phyloP scores from a whole-genome alignment of 306 rosid genomes.

The Senna tora region DNA sequence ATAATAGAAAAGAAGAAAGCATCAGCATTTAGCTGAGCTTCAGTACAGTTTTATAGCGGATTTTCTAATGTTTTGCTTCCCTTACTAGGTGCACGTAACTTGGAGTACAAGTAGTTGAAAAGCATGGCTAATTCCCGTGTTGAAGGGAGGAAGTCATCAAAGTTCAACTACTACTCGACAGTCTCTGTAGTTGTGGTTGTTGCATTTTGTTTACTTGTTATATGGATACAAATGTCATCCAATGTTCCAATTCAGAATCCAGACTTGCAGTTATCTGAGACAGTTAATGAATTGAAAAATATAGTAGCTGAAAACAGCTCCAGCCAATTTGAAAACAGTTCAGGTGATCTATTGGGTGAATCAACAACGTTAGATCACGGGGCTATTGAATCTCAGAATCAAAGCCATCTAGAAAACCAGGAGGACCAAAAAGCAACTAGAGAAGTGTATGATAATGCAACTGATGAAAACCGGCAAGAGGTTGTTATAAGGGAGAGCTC shows the following conservation, averaged over 20 bases:
- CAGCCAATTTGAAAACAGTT: constrained; percentile 48
- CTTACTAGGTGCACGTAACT: constrained; percentile 43
- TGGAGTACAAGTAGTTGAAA: constrained; percentile 28
- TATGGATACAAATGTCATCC: constrained; percentile 78
- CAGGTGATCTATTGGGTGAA: constrained; percentile 47
- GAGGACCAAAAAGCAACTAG: constrained; percentile 38
- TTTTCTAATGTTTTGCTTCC: constrained; percentile 39
- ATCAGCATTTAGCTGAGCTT: constrained; percentile 4
- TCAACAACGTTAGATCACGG: constrained; percentile 42
- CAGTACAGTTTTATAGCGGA: constrained; percentile 1
- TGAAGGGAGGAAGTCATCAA: constrained; percentile 65
- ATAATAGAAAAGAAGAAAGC: constrained; percentile 1
- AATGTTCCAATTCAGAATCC: constrained; percentile 59
- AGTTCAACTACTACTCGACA: constrained; percentile 62
- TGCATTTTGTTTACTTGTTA: constrained; percentile 71
- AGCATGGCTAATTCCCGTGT: constrained; percentile 71
- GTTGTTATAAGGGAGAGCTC: constrained; percentile 32
- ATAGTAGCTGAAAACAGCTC: constrained; percentile 37
- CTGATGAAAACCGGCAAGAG: constrained; percentile 41
- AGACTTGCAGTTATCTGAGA: constrained; percentile 46
- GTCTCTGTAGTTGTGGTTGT: constrained; percentile 58
- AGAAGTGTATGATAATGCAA: constrained; percentile 33
- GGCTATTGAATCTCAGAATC: constrained; percentile 35
- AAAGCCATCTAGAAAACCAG: constrained; percentile 32
- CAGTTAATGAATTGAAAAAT: constrained; percentile 46